Evolutionary conservation across 2,329 filamentous ascomycete species (phyloP), one percentile per base, ranked within the genome.

Genomic region (Fusarium napiforme): DNA sequence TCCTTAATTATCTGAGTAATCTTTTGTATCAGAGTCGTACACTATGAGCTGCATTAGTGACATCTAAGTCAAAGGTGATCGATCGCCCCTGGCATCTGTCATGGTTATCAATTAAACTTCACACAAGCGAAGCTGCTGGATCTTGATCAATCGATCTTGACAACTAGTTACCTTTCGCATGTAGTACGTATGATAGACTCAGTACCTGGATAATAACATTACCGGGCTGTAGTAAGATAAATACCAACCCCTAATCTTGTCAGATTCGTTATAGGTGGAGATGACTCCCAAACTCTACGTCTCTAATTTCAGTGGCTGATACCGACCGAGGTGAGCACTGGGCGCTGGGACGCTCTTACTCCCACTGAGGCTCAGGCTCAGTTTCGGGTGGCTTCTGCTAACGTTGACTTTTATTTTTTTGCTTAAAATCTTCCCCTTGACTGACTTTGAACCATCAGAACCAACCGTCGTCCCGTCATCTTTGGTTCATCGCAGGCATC

Each of bases 371-470:
- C 50, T 55, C 56, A 12, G 64, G 34, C 40, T 46, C 34, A 39
- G 64, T 28, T 36, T 46, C 34, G 32, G 52, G 60, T 62, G 60
- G 60, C 40, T 62, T 45, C 40, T 58, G 50, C 30, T 57, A 42
- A 42, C 37, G 23, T 43, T 18, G 32, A 50, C 43, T 59, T 58
- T 43, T 26, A 11, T 36, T 37, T 52, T 28, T 49, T 19, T n/a
- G 50, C 56, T 55, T 47, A 34, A 62, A 60, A 53, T 60, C 30
- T 55, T 42, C 58, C 67, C 59, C 45, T 73, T 62, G 37, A 46
- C 40, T 43, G 40, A 53, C 55, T 43, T 59, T 50, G 23, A 39
- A 40, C 9, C 16, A 36, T 30, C 56, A 37, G 32, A 42, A 40
- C 21, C 46, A 40, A 40, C 30, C 46, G 16, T 53, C 47, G 30